Conservation (phyloP, 139 green algal genomes). For the Micractinium sp. region DNA sequence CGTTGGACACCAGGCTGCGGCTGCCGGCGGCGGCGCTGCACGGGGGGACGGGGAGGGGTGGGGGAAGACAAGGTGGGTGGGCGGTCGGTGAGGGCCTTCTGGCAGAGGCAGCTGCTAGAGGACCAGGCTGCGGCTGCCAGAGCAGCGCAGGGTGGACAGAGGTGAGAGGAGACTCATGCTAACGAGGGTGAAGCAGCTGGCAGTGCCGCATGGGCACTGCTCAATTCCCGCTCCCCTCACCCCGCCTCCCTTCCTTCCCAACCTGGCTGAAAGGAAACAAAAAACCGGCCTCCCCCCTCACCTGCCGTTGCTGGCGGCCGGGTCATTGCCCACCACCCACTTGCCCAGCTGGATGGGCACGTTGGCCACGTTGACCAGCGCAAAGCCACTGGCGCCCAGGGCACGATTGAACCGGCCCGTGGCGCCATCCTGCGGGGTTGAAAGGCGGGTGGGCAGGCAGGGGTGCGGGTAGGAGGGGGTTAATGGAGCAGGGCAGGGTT, state of each 20-base stretch:
- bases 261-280: too few species aligned
- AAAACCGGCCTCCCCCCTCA: conserved; percentile 39
- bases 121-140: too few species aligned
- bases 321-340: conserved; percentile 57
- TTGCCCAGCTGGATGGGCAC: conserved; percentile 74
- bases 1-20: conserved; percentile 54
- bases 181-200: too few species aligned
- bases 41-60: not conserved
- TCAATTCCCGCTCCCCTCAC: not conserved
- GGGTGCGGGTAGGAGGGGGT: not conserved
- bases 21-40: not conserved
- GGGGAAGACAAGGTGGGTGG: not conserved
- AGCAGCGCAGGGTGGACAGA: too few species aligned
- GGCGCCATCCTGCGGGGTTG: not conserved
- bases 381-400: conserved; percentile 75
- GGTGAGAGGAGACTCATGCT: too few species aligned
- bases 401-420: conserved; percentile 55
- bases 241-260: not conserved
- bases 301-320: conserved; percentile 4
- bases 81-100: not conserved
- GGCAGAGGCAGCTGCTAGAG: too few species aligned
- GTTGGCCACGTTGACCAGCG: conserved; percentile 92
- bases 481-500: not conserved
- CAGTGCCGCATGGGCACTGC: too few species aligned
- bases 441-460: not conserved